A percentile compares a stretch with the other conserved stretches of the same genome.
phyloP scores from a whole-genome alignment of 1,284 basidiomycete genomes.

The Anthracocystis walkeri region DNA sequence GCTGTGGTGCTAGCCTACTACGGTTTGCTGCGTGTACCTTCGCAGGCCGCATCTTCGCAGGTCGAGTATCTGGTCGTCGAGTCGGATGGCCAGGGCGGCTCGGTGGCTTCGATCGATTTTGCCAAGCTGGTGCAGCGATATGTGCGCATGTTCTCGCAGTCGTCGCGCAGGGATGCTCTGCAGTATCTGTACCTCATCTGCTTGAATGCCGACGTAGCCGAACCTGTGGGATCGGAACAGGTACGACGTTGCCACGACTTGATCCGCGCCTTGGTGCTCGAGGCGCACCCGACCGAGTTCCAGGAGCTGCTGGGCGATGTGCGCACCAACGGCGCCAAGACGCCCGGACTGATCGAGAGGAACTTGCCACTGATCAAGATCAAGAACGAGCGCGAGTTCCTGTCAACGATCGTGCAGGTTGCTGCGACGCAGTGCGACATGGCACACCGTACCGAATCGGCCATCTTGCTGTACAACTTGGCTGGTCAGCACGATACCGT shows the following conservation, averaged over 20 bases:
- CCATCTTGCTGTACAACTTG: conserved; percentile 94
- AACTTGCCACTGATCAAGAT: conserved; percentile 83
- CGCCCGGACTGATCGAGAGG: conserved; percentile 88
- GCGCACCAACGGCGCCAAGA: conserved; percentile 85
- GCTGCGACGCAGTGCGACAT: conserved; percentile 82
- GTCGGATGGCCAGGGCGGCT: conserved; percentile 36
- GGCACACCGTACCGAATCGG: conserved; percentile 81
- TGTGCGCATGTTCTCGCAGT: conserved; percentile 87
- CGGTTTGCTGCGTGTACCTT: conserved; percentile 86
- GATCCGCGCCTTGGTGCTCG: conserved; percentile 86
- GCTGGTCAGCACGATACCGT: conserved; percentile 92
- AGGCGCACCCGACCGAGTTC: conserved; percentile 79
- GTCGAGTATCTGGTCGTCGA: conserved; percentile 53
- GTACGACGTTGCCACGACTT: conserved; percentile 87
- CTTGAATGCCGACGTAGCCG: conserved; percentile 77
- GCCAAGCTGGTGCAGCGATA: conserved; percentile 92
- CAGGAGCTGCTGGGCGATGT: conserved; percentile 90
- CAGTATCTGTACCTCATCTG: conserved; percentile 94
- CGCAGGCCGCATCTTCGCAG: conserved; percentile 82
- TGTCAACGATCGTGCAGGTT: conserved; percentile 83
- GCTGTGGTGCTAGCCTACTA: conserved; percentile 93
- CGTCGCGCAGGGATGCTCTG: conserved; percentile 90
- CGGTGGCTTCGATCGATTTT: conserved; percentile 75
- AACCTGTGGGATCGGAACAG: conserved; percentile 81
- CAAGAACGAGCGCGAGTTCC: conserved; percentile 78